Conservation (phyloP, 495 filamentous ascomycete genomes). For the Penicillium pulvis region DNA sequence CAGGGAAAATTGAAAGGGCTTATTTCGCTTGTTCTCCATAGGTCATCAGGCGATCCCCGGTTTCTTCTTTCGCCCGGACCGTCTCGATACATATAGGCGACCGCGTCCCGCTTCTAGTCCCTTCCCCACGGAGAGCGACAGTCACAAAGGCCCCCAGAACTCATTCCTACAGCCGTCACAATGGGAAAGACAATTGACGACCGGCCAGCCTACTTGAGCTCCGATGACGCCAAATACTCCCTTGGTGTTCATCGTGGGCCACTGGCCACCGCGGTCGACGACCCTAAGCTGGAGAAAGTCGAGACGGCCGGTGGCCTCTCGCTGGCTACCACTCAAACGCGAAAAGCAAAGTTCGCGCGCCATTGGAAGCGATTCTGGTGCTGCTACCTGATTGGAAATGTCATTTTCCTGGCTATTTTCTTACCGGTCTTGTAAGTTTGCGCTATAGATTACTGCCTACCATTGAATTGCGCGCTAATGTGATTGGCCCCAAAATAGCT, state of each 20-base stretch:
- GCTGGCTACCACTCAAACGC: conserved; percentile 31
- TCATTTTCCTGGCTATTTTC: conserved; percentile 38
- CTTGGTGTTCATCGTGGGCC: conserved; percentile 42
- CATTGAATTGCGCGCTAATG: not conserved
- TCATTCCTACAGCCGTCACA: conserved; percentile 10
- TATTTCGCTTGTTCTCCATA: conserved; percentile 16
- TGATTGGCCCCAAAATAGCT: conserved; percentile 25
- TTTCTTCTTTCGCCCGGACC: not conserved
- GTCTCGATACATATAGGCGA: conserved; percentile 7
- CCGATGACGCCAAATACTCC: conserved; percentile 37
- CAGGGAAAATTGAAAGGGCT: conserved; percentile 9
- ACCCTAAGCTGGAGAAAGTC: conserved; percentile 30
- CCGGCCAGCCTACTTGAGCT: conserved; percentile 30
- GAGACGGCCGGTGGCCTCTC: conserved; percentile 34
- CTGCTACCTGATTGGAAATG: conserved; percentile 31
- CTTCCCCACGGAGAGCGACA: not conserved
- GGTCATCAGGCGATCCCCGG: conserved; percentile 9
- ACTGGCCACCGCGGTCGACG: conserved; percentile 20
- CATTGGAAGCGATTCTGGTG: conserved; percentile 50
- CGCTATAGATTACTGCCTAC: not conserved
- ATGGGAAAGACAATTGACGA: conserved; percentile 31
- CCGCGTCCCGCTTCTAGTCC: not conserved
- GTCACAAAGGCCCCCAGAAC: not conserved
- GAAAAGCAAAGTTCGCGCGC: conserved; percentile 28
- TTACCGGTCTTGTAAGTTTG: conserved; percentile 39